A percentile compares a stretch with the other conserved stretches of the same genome.
Conservation (phyloP, 129 eudicot species). For the Pulicaria dysenterica region DNA sequence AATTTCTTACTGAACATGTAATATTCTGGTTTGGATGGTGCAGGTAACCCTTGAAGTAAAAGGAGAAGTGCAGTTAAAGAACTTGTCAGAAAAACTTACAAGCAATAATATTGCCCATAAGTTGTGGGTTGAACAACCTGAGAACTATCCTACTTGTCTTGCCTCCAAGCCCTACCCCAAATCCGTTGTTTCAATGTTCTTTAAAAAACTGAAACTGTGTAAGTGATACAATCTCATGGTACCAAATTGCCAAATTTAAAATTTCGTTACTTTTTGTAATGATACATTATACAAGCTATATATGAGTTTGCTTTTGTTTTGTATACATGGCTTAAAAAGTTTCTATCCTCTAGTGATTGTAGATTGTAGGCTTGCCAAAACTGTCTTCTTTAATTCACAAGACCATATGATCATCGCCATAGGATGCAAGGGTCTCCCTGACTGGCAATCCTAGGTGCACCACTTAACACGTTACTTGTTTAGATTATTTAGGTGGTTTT, state of each 20-base stretch:
- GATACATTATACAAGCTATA: constrained; percentile 19
- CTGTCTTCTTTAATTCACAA: too few species aligned
- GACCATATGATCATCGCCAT: too few species aligned
- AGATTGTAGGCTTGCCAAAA: constrained; percentile 21
- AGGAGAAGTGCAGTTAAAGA: constrained; percentile 70
- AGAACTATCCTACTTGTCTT: constrained; percentile 82
- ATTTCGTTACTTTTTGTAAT: background rate
- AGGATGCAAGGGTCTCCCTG: too few species aligned
- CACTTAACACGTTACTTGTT: too few species aligned
- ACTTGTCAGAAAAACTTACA: constrained; percentile 74
- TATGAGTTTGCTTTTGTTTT: constrained; percentile 12
- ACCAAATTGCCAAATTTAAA: background rate
- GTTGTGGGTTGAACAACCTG: constrained; percentile 96
- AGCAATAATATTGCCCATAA: constrained; percentile 71
- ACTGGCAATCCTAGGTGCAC: too few species aligned
- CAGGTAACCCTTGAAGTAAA: constrained; percentile 91
- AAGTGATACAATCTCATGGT: constrained; percentile 52
- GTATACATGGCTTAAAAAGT: constrained; percentile 6
- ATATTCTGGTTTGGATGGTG: background rate
- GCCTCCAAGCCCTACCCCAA: constrained; percentile 94
- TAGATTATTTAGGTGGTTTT: too few species aligned
- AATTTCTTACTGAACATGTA: background rate
- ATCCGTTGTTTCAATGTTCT: constrained; percentile 66
- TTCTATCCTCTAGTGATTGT: background rate
- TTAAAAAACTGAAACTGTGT: constrained; percentile 83